phyloP scores from a whole-genome alignment of 371 early-diverging fungal species.

The Saksenaea oblongispora region DNA sequence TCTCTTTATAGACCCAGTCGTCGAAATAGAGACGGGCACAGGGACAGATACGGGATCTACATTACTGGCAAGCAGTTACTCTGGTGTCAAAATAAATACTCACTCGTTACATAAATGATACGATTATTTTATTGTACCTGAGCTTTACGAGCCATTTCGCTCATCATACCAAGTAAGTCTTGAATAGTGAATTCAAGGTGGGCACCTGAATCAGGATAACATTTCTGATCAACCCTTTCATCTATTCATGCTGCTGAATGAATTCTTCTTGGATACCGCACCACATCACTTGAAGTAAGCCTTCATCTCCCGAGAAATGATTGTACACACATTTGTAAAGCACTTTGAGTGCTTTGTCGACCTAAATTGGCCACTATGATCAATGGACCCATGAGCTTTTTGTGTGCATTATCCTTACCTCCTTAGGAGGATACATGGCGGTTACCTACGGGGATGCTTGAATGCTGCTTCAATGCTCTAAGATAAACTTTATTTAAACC shows the following conservation, averaged over 20 bases:
- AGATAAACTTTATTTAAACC: too few relatives aligned
- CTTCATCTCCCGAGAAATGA: slow-evolving; percentile 86
- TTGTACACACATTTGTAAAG: slow-evolving; percentile 92
- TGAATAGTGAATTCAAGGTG: slow-evolving; percentile 87
- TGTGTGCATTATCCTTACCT: slow-evolving; percentile 43
- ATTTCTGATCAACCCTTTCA: slow-evolving; percentile 78
- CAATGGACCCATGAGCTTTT: not conserved
- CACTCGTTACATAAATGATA: not conserved
- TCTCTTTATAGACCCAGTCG: slow-evolving; percentile 29
- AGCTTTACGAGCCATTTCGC: slow-evolving; percentile 61
- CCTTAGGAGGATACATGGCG: slow-evolving; percentile 79
- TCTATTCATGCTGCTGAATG: slow-evolving; percentile 77
- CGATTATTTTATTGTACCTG: slow-evolving; percentile 24
- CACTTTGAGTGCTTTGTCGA: slow-evolving; percentile 78
- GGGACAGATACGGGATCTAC: slow-evolving; percentile 42
- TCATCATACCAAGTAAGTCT: slow-evolving; percentile 74
- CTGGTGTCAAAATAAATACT: not conserved
- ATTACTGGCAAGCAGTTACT: slow-evolving; percentile 9
- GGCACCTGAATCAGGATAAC: slow-evolving; percentile 85
- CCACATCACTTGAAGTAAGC: slow-evolving; percentile 89
- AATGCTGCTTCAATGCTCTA: too few relatives aligned
- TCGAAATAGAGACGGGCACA: slow-evolving; percentile 13
- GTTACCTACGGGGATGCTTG: slow-evolving; percentile 85
- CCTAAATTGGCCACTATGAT: slow-evolving; percentile 26
- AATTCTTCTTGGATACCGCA: slow-evolving; percentile 89